phyloP scores from a whole-genome alignment of 768 basidiomycete genomes.

The Pulveroboletus ravenelii region DNA sequence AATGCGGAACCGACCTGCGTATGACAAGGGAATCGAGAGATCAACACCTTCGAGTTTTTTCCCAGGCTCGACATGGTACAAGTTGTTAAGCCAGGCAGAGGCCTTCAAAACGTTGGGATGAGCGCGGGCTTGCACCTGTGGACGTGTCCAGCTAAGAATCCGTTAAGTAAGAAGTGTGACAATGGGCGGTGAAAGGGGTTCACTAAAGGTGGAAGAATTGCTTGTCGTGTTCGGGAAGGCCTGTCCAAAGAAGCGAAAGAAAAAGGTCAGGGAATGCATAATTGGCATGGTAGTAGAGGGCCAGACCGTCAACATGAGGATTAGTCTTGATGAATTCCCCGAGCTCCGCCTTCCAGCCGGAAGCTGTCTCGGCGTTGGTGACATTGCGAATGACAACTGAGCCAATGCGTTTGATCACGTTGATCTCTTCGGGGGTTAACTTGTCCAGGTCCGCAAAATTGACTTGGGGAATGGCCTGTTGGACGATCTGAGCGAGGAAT shows the following conservation, averaged over 20 bases:
- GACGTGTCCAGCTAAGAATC: conserved; percentile 38
- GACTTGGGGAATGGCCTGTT: conserved; percentile 59
- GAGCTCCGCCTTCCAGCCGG: conserved; percentile 53
- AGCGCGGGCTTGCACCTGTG: conserved; percentile 65
- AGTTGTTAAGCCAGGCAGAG: conserved; percentile 55
- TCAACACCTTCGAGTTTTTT: conserved; percentile 49
- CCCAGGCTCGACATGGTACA: conserved; percentile 48
- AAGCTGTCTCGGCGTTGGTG: conserved; percentile 52
- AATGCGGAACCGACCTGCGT: conserved; percentile 73
- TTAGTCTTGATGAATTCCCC: conserved; percentile 55
- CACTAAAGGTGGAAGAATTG: conserved; percentile 76
- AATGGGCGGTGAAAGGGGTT: conserved; percentile 15
- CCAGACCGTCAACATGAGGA: conserved; percentile 48
- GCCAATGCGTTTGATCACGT: conserved; percentile 50
- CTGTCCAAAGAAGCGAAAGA: conserved; percentile 25
- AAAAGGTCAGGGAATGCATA: not conserved
- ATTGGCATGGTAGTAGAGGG: not conserved
- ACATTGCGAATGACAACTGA: conserved; percentile 59
- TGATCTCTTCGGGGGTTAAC: conserved; percentile 42
- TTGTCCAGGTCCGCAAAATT: conserved; percentile 49
- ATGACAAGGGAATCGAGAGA: conserved; percentile 56
- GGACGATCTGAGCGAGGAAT: not conserved
- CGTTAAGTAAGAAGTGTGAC: not conserved
- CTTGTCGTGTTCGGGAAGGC: conserved; percentile 52
- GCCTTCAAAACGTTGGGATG: conserved; percentile 61